Evolutionary conservation across 2,329 filamentous ascomycete genomes (phyloP).

Genomic region (Penicillium crustosum): DNA sequence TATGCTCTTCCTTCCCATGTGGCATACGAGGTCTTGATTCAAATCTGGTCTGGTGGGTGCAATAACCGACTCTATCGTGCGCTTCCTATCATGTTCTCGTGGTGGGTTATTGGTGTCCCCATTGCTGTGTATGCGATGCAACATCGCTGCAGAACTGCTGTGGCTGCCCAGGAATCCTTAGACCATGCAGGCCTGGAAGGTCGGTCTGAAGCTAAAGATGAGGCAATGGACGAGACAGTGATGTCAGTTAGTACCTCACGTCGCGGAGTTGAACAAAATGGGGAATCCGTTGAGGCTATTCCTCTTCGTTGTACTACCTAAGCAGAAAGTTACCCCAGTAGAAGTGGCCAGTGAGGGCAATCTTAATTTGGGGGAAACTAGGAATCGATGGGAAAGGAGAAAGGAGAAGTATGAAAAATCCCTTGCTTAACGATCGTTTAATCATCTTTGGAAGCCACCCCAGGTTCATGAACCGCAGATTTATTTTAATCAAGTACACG

Average conservation of each 20-base stretch:
- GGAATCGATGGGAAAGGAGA: background rate
- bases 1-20: constrained; percentile 43
- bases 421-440: background rate
- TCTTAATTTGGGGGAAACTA: background rate
- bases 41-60: constrained; percentile 46
- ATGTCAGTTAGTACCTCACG: background rate
- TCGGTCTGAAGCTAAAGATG: background rate
- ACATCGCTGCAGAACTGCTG: background rate
- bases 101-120: constrained; percentile 29
- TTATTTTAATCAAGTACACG: background rate
- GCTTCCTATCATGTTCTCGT: constrained; percentile 44
- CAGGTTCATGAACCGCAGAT: background rate
- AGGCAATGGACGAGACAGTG: background rate
- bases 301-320: background rate
- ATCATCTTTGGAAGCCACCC: too few species aligned
- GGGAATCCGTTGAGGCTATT: background rate
- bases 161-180: background rate
- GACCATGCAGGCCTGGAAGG: background rate
- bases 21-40: constrained; percentile 40
- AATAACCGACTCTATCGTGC: constrained; percentile 39
- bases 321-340: background rate
- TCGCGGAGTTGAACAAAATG: background rate
- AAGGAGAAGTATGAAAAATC: background rate
- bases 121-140: constrained; percentile 2
- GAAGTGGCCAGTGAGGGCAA: too few species aligned